A percentile compares a stretch with the other conserved stretches of the same genome.
Conservation (phyloP, 768 basidiomycete genomes). For the Amylocystis lapponica region DNA sequence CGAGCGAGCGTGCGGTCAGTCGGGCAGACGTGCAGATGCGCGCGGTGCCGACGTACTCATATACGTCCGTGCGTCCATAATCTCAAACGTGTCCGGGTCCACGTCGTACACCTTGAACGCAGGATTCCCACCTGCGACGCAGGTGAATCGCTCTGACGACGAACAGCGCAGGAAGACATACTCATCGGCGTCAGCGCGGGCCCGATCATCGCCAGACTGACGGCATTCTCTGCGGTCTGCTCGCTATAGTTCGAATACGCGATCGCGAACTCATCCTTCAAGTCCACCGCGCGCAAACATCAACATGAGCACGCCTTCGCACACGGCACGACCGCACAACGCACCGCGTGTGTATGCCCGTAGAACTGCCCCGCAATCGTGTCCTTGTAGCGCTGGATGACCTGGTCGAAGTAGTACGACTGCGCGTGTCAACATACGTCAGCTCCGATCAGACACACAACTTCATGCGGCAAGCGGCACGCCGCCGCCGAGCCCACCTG, state of each 20-base stretch:
- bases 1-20: not conserved
- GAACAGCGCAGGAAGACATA: slow-evolving; percentile 25
- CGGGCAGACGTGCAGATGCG: not conserved
- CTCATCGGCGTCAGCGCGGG: slow-evolving; percentile 56
- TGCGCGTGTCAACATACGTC: slow-evolving; percentile 17
- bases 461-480: not conserved
- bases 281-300: not conserved
- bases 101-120: slow-evolving; percentile 58
- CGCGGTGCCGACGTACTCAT: slow-evolving; percentile 30
- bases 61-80: slow-evolving; percentile 53
- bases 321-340: slow-evolving; percentile 6
- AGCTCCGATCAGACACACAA: not conserved
- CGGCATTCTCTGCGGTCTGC: slow-evolving; percentile 38
- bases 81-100: slow-evolving; percentile 60
- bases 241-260: slow-evolving; percentile 50
- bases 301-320: too few relatives aligned
- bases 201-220: slow-evolving; percentile 43
- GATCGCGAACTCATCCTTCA: slow-evolving; percentile 53
- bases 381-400: slow-evolving; percentile 52
- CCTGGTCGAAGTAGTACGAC: slow-evolving; percentile 61
- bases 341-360: slow-evolving; percentile 50
- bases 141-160: not conserved
- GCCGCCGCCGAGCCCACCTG: slow-evolving; percentile 33
- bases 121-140: slow-evolving; percentile 41
- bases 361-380: slow-evolving; percentile 59